Base-by-base conservation (phyloP, 345 rosid species). In the Atalantia buxifolia region DNA sequence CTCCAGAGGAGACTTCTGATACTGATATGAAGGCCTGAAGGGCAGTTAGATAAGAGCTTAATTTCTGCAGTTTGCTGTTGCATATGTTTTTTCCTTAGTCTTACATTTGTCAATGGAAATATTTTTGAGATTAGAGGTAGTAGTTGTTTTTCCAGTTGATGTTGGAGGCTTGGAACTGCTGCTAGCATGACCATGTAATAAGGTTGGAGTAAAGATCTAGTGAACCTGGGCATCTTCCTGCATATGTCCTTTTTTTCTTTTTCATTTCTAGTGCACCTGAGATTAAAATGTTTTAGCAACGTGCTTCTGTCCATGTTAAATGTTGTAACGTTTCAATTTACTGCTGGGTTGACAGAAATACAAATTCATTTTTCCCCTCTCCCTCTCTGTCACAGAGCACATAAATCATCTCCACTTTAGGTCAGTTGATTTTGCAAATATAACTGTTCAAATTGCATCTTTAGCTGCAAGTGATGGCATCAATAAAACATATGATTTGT, bases 61-160 rank as follows among this genome's bases (percentile, higher is more conserved):
- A 61, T 4, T 77, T 81, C 65, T 21, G 42, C 64, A 77, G 25
- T 60, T 38, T 72, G 42, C 56, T 42, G 64, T 33, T 66, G 31
- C 9, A n/a, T 13, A 48, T 56, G 7, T 63, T 38, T 21, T 38
- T 55, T 5, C 57, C 50, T 45, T 35, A 1, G 40, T 13, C 70
- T 74, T 48, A 7, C n/a, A 21, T 60, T 63, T 35, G 21, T 63
- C 25, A 50, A 7, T 64, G 35, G 53, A 9, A 8, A 50, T 66
- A 50, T 38, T 45, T 42, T 10, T 42, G 14, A 42, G 8, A 48
- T 25, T 24, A 48, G 61, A 10, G 25, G 7, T 55, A 9, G 22
- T 24, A 21, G 25, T 66, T 25, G 8, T 16, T 24, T 64, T 28
- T 19, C 72, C 6, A 56, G 66, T 38, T 71, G 25, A 63, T 7